Base-by-base conservation (phyloP, 805 yeast species). In the Cyberlindnera japonica region DNA sequence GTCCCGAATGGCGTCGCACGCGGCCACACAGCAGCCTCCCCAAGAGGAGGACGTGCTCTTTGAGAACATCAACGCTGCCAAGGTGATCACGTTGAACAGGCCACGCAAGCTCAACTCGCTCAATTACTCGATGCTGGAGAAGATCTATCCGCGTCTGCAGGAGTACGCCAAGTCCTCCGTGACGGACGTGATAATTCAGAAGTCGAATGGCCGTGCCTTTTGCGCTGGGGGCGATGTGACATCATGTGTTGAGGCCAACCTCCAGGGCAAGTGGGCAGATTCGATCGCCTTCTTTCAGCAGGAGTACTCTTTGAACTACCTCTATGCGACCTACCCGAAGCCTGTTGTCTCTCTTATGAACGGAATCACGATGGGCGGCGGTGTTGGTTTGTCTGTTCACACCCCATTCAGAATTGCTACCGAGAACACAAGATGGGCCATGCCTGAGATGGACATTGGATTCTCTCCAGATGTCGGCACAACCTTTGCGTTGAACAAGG, bases 391-490 rank as follows among this genome's bases (percentile, higher is more conserved):
- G 33, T 73, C 91, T 1, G 83, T 87, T 30, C 98, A 93, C 64
- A 82, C 87, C 11, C 91, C 96, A 3, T 91, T 91, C 71, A 78
- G 98, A 57, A 68, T 93, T 27, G 95, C 95, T n/a, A 85, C 96
- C 30, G 97, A 91, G 54, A 75, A 77, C 54, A 90, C 98, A 10
- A 74, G 81, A 59, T 75, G 89, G 67, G 96, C 98, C 47, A 93
- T 93, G 99, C 98, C 99, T 8, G 98, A 93, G 65, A 84, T 95
- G 72, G 89, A 86, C 56, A 93, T 93, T 61, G 99, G 99, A 1
- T 87, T 88, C 63, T 85, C 87, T 65, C 95, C 95, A 16, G 99
- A 93, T 62, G 98, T 93, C 11, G 99, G 97, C 32, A 82, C 95
- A 26, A 79, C 95, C 10, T 91, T 87, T 65, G 90, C 89, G 64